phyloP scores from a whole-genome alignment of 169 alveolate species.

The Plasmodium reichenowi region DNA sequence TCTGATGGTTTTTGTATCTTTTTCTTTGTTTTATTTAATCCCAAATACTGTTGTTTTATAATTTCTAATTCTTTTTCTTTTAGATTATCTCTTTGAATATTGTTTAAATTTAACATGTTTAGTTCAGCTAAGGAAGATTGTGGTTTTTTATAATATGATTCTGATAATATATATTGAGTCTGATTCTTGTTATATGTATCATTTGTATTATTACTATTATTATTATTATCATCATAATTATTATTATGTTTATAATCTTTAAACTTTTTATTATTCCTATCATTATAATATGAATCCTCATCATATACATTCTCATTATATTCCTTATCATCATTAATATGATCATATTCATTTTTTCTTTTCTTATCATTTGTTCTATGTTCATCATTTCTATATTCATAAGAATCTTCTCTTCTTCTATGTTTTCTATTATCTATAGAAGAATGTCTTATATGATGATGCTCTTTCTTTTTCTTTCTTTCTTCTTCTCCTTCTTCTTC shows the following conservation, averaged over 20 bases:
- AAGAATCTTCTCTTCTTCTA: slow-evolving; percentile 16
- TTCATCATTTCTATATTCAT: background rate
- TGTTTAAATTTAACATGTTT: slow-evolving; percentile 55
- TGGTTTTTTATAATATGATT: slow-evolving; percentile 5
- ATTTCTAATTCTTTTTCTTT: slow-evolving; percentile 90
- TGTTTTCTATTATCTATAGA: background rate
- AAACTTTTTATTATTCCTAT: background rate
- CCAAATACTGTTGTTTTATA: slow-evolving; percentile 91
- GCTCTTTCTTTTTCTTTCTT: background rate
- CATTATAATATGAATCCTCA: slow-evolving; percentile 10
- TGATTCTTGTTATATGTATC: background rate
- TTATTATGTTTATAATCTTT: too few relatives aligned
- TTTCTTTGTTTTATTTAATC: slow-evolving; percentile 89
- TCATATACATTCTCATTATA: slow-evolving; percentile 23
- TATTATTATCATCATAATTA: too few relatives aligned
- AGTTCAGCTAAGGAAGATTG: slow-evolving; percentile 77
- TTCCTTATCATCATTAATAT: slow-evolving; percentile 19
- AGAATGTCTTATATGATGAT: background rate
- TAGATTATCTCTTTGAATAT: slow-evolving; percentile 62
- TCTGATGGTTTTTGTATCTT: slow-evolving; percentile 94
- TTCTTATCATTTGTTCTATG: background rate
- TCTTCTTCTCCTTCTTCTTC: slow-evolving; percentile 59
- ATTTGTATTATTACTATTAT: too few relatives aligned
- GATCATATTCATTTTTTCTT: background rate
- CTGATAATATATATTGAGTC: background rate